Evolutionary conservation across 1,284 basidiomycete genomes (phyloP).

Genomic region (Cronartium quercuum): DNA sequence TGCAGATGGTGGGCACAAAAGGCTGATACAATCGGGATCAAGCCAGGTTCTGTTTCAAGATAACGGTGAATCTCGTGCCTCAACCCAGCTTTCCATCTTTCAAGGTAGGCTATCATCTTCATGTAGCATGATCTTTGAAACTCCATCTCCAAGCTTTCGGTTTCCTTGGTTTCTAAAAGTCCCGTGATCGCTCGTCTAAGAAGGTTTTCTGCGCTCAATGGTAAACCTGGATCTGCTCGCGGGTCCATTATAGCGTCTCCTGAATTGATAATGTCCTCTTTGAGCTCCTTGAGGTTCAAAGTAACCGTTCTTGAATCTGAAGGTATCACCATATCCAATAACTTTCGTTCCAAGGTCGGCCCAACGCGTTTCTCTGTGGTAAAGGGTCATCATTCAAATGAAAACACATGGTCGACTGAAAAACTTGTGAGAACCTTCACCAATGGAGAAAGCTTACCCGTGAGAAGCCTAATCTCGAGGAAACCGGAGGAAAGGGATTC

Average conservation of each 20-base stretch:
- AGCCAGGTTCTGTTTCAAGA: not conserved
- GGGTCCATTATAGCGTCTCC: not conserved
- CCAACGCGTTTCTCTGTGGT: not conserved
- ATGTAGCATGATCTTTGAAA: not conserved
- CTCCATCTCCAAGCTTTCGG: not conserved
- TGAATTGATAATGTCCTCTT: not conserved
- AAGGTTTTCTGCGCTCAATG: not conserved
- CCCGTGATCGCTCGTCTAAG: not conserved
- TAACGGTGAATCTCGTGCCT: not conserved
- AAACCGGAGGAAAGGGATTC: not conserved
- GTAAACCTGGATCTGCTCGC: not conserved
- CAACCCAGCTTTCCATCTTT: not conserved
- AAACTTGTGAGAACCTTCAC: not conserved
- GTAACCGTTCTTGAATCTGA: not conserved
- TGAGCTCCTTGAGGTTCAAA: not conserved
- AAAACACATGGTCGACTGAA: not conserved
- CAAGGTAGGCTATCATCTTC: not conserved
- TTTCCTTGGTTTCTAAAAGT: not conserved
- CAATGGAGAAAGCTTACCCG: not conserved
- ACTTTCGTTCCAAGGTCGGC: not conserved
- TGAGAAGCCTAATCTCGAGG: not conserved
- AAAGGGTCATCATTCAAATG: not conserved
- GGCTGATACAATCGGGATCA: not conserved
- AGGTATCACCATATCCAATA: not conserved
- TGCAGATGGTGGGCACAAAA: not conserved